Evolutionary conservation across 805 yeast genomes (phyloP).

Genomic region (Saccharomycopsis lassenensis): DNA sequence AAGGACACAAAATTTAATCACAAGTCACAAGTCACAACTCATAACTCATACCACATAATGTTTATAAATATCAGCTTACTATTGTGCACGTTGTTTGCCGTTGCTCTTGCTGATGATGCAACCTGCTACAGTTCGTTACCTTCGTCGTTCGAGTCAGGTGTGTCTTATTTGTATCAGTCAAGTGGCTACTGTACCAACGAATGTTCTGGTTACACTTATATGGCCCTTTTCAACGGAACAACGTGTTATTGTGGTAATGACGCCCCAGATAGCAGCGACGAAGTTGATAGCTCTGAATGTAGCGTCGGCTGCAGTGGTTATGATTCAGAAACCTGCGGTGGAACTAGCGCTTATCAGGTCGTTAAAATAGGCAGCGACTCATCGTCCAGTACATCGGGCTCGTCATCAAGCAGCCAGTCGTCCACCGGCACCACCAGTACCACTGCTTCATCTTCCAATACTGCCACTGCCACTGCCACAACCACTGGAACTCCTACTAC

Average conservation of each 20-base stretch:
- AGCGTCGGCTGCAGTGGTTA: slow-evolving; percentile 27
- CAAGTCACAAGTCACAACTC: too few relatives aligned
- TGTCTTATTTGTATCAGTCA: slow-evolving; percentile 25
- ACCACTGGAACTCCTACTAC: not conserved
- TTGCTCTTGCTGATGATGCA: not conserved
- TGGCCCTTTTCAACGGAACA: slow-evolving; percentile 29
- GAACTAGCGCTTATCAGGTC: slow-evolving; percentile 23
- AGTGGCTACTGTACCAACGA: slow-evolving; percentile 24
- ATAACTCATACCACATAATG: too few relatives aligned
- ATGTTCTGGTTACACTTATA: slow-evolving; percentile 29
- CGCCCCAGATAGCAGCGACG: slow-evolving; percentile 15
- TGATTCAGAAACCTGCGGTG: slow-evolving; percentile 30
- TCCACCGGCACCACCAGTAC: slow-evolving; percentile 2
- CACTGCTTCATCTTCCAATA: not conserved
- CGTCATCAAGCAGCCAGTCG: slow-evolving; percentile 3
- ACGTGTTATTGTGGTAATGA: slow-evolving; percentile 27
- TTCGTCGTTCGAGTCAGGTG: slow-evolving; percentile 22
- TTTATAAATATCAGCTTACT: too few relatives aligned
- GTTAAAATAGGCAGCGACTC: slow-evolving; percentile 1
- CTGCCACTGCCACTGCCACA: slow-evolving; percentile 3
- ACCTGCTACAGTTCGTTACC: slow-evolving; percentile 27
- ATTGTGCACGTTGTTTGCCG: too few relatives aligned
- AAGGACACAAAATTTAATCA: too few relatives aligned
- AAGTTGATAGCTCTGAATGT: slow-evolving; percentile 22
- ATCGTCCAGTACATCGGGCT: not conserved